A percentile compares a stretch with the other conserved stretches of the same genome.
phyloP scores from a whole-genome alignment of 768 basidiomycete genomes.

The Exidia glandulosa region DNA sequence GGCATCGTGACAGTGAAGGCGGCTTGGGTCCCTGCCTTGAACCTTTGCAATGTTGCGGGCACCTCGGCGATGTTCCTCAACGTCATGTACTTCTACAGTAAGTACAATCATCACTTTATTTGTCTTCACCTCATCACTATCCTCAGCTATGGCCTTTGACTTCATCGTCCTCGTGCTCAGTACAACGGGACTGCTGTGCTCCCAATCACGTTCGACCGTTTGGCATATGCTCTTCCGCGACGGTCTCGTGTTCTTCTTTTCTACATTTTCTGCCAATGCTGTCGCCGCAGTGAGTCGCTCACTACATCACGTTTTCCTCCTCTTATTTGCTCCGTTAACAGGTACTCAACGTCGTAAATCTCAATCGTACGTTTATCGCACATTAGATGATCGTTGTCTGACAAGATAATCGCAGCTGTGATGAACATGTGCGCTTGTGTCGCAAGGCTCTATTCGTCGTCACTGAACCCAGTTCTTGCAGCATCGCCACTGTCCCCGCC shows the following conservation, averaged over 20 bases:
- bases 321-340: neutral
- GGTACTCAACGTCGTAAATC: neutral
- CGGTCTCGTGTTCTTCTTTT: slow-evolving; percentile 57
- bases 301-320: neutral
- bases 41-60: slow-evolving; percentile 38
- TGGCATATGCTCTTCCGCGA: slow-evolving; percentile 65
- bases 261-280: slow-evolving; percentile 54
- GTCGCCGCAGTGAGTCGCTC: slow-evolving; percentile 47
- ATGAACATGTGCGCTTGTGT: neutral
- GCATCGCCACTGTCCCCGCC: neutral
- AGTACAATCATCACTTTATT: slow-evolving; percentile 14
- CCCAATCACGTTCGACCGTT: slow-evolving; percentile 45
- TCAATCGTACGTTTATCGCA: neutral
- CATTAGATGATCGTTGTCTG: neutral
- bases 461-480: neutral
- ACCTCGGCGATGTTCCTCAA: slow-evolving; percentile 49
- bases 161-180: slow-evolving; percentile 48
- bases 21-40: slow-evolving; percentile 31
- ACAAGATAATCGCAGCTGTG: neutral
- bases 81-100: slow-evolving; percentile 61
- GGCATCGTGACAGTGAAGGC: slow-evolving; percentile 60
- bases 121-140: neutral
- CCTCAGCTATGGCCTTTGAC: slow-evolving; percentile 60
- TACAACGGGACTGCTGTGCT: slow-evolving; percentile 29
- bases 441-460: neutral